Base-by-base conservation (phyloP, 192 early-diverging fungal genomes). In the Coemansia sp. region DNA sequence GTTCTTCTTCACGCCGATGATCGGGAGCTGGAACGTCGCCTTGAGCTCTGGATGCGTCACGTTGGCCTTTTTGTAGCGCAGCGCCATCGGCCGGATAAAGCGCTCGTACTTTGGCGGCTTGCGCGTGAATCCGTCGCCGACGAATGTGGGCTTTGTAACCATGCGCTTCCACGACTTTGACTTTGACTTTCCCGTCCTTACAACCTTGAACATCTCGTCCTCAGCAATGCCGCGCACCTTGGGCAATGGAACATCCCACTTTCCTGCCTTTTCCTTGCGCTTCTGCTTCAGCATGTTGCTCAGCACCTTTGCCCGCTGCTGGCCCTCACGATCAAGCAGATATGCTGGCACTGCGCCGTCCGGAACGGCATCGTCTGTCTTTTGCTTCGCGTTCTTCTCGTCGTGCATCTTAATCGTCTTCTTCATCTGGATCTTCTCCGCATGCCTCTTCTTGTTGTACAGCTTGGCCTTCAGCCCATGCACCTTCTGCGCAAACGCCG, bases 211-310 rank as follows among this genome's bases (percentile, higher is more conserved):
- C 86, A 99, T 96, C 85, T 99, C 97, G 65, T 97, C 97, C 80
- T 99, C 97, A 60, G 96, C 95, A 86, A 99, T 95, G 60, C 95
- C 97, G 66, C 94, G 93, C 32, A 99, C 97, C 85, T 96, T 97
- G 67, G 97, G 97, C 75, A 99, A 73, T 23, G 97, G 97, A 13
- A 99, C 97, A 44, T 86, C 84, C 97, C 95, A 96, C 81, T 98
- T 98, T 39, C 95, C 96, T 18, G 96, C 96, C 88, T 98, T 98
- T 84, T 99, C 97, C 88, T 97, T 99, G 63, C 97, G 89, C 89
- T 99, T 99, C 81, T 99, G 97, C 88, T 99, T 99, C 72, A 99
- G 92, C 94, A 97, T 96, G 86, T 99, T 99, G 77, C 91, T 93
- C 65, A 99, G 83, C 57, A 99, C 92, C 86, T 99, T 99, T 67